A percentile compares a stretch with the other conserved stretches of the same genome.
Evolutionary conservation across 768 basidiomycete species (phyloP).

Genomic region (Serendipita sp.): DNA sequence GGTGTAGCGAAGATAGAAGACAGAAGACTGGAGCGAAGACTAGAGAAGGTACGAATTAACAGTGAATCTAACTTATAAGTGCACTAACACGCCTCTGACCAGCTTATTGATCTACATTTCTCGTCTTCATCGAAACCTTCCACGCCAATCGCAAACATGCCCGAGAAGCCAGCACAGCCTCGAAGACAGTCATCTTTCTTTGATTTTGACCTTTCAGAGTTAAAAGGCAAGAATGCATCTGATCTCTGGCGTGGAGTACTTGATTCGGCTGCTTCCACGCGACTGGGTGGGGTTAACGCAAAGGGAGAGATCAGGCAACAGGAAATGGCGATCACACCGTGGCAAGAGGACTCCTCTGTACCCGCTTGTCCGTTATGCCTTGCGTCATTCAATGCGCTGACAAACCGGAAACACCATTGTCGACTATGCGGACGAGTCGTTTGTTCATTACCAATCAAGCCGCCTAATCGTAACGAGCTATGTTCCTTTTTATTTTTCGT

Average conservation of each 20-base stretch:
- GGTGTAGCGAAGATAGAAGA: constrained; percentile 53
- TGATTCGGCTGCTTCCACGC: constrained; percentile 16
- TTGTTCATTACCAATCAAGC: constrained; percentile 72
- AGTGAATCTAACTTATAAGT: constrained; percentile 5
- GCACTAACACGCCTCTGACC: background rate
- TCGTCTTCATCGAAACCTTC: constrained; percentile 14
- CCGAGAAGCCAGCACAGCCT: constrained; percentile 13
- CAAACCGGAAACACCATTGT: constrained; percentile 93
- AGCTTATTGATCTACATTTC: constrained; percentile 31
- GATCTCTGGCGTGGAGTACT: constrained; percentile 52
- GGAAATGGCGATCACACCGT: constrained; percentile 91
- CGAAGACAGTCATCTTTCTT: constrained; percentile 54
- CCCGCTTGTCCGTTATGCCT: constrained; percentile 73
- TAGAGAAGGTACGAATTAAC: constrained; percentile 63
- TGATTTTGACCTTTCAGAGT: constrained; percentile 41
- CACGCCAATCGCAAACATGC: background rate
- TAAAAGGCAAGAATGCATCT: constrained; percentile 47
- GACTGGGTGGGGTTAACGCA: constrained; percentile 24
- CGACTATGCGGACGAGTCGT: constrained; percentile 84
- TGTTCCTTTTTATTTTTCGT: constrained; percentile 79
- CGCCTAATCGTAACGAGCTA: constrained; percentile 42
- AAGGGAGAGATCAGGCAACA: constrained; percentile 53
- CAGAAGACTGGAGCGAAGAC: constrained; percentile 65
- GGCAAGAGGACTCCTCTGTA: constrained; percentile 71
- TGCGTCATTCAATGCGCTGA: constrained; percentile 68